Conservation (phyloP, 2,329 filamentous ascomycete genomes). For the Tympanopsis confertula region DNA sequence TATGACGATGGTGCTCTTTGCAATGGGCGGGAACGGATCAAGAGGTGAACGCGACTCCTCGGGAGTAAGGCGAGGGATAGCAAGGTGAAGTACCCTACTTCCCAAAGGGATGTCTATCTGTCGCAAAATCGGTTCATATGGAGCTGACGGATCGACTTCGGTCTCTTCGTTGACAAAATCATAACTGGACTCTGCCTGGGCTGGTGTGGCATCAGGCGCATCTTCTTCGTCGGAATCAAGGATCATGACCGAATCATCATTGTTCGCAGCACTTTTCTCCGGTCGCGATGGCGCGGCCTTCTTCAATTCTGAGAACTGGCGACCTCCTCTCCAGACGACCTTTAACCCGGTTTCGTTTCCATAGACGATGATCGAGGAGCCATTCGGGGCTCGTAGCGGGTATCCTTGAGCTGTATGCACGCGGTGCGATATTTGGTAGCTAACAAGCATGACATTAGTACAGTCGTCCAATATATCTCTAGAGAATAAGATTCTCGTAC, state of each 20-base stretch:
- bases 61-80: background rate
- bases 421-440: conserved; percentile 47
- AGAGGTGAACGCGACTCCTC: conserved; percentile 18
- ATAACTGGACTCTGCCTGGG: background rate
- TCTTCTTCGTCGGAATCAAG: background rate
- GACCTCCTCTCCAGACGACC: conserved; percentile 39
- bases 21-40: conserved; percentile 29
- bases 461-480: conserved; percentile 2
- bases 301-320: conserved; percentile 22
- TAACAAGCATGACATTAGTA: conserved; percentile 13
- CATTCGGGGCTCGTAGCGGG: conserved; percentile 44
- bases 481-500: background rate
- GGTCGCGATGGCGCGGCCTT: conserved; percentile 5
- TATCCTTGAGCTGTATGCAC: conserved; percentile 42
- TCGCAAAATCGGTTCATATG: background rate
- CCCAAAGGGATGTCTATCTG: background rate
- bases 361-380: conserved; percentile 47
- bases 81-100: background rate
- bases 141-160: background rate
- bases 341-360: conserved; percentile 43
- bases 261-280: background rate
- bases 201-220: background rate
- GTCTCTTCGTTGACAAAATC: background rate
- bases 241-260: conserved; percentile 1
- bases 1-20: conserved; percentile 36